Base-by-base conservation (phyloP, 2,329 filamentous ascomycete genomes). In the Echinosphaeria canescens region DNA sequence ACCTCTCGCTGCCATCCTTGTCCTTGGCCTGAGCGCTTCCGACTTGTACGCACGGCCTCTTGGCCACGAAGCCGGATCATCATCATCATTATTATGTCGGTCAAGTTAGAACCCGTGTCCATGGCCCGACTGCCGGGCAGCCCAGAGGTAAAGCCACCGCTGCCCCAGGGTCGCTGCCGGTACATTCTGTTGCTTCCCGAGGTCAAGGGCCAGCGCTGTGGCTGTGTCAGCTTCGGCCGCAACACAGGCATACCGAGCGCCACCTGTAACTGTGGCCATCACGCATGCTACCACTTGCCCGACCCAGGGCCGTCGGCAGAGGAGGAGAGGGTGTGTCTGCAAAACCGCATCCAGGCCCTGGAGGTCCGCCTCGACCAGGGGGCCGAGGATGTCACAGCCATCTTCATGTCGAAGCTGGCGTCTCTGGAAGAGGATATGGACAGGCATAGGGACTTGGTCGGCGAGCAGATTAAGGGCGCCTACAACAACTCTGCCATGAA, bases 91-190 rank as follows among this genome's bases (percentile, higher is more conserved):
- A n/a, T n/a, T n/a, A n/a, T n/a, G n/a, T n/a, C n/a, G n/a, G n/a
- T n/a, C n/a, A n/a, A n/a, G n/a, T n/a, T n/a, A n/a, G n/a, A n/a
- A n/a, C n/a, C n/a, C n/a, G n/a, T n/a, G n/a, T n/a, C n/a, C n/a
- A n/a, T n/a, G n/a, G n/a, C n/a, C n/a, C n/a, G n/a, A n/a, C n/a
- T n/a, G n/a, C n/a, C n/a, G n/a, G n/a, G n/a, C n/a, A n/a, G n/a
- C 22, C 29, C 19, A 14, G 33, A 36, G 28, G 56, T 61, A 30
- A 58, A 62, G 28, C 33, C 50, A 20, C 50, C 50, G 26, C 50
- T 70, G 13, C 64, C 64, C 10, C 51, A 56, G 35, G 64, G 64
- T 17, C 59, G 65, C 36, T 70, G 64, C 35, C 59, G 62, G 31
- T 69, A 62, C 36, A 67, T 70, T 33, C 42, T 70, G 16, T 49